phyloP scores from a whole-genome alignment of 345 rosid genomes.

The Erucastrum elatum region DNA sequence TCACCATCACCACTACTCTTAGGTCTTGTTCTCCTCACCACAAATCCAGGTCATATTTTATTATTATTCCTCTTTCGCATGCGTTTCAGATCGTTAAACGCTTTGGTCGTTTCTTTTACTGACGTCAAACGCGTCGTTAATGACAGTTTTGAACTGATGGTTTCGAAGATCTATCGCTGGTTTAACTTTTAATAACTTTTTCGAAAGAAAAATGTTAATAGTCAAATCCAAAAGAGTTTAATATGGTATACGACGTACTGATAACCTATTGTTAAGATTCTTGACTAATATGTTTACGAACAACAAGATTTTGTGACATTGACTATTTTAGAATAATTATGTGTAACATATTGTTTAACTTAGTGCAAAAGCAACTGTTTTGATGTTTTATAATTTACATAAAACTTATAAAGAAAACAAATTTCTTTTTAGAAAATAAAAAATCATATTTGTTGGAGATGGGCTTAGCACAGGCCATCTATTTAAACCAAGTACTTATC shows the following conservation, averaged over 20 bases:
- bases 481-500: not conserved
- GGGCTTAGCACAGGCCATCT: too few species aligned
- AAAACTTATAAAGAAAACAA: not conserved
- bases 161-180: not conserved
- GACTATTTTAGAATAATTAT: not conserved
- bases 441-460: not conserved
- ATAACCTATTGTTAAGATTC: not conserved
- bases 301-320: not conserved
- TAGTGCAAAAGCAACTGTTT: not conserved
- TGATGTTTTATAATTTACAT: not conserved
- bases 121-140: constrained; percentile 1
- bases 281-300: not conserved
- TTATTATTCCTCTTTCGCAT: not conserved
- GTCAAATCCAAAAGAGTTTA: not conserved
- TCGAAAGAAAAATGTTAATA: not conserved
- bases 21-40: constrained; percentile 53
- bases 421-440: not conserved
- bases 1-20: constrained; percentile 64
- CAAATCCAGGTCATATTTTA: constrained; percentile 59
- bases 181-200: not conserved
- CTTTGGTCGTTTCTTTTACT: not conserved
- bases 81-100: not conserved
- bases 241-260: not conserved
- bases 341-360: not conserved
- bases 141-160: not conserved